Conservation (phyloP, 2,329 filamentous ascomycete genomes). For the Laburnicola sp. region DNA sequence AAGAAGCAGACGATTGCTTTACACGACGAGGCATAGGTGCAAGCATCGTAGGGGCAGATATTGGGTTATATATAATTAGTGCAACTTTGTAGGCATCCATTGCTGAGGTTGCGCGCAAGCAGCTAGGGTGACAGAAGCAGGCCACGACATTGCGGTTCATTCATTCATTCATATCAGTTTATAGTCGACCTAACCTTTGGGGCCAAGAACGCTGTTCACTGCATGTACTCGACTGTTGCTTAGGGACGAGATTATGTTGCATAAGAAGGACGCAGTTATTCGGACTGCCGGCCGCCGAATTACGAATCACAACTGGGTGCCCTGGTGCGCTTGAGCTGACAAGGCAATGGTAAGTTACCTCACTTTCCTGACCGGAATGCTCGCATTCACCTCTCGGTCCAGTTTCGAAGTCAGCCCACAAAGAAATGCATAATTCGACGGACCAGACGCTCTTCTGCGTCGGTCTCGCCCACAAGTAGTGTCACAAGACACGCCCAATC, state of each 20-base stretch:
- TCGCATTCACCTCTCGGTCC: background rate
- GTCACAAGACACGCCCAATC: too few species aligned
- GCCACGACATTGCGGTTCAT: background rate
- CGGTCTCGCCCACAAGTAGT: background rate
- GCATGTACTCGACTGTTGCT: background rate
- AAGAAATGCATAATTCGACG: background rate
- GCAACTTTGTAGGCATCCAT: background rate
- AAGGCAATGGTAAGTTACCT: slow-evolving; percentile 4
- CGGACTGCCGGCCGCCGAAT: background rate
- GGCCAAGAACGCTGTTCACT: background rate
- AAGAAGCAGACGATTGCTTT: background rate
- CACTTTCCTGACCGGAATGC: slow-evolving; percentile 7
- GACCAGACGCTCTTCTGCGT: background rate
- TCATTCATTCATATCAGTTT: too few species aligned
- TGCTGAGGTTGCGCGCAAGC: background rate
- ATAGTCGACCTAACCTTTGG: background rate
- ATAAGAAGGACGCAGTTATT: background rate
- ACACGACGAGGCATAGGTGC: too few species aligned
- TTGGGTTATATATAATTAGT: background rate
- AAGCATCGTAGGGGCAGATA: too few species aligned
- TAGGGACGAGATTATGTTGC: slow-evolving; percentile 2
- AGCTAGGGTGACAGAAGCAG: background rate
- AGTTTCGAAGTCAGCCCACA: background rate
- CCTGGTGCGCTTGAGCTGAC: background rate
- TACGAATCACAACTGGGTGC: background rate